These are phyloP conservation scores for Nidula microcarpa DNA, from an alignment of 768 basidiomycete species.

Conservation along the genomic window DNA sequence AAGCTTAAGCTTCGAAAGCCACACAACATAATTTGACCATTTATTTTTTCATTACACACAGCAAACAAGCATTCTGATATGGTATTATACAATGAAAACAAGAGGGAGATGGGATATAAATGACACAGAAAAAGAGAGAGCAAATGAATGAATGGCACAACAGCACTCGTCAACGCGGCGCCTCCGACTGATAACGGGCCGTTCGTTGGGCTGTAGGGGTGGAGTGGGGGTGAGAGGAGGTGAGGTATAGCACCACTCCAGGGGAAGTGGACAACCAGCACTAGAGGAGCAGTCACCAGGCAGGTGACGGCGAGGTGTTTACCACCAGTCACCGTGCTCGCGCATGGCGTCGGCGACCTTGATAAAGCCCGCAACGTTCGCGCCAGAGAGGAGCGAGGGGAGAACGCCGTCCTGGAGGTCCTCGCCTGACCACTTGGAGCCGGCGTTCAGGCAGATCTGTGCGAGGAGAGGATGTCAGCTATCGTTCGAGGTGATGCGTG, in stretches of 20 bases:
- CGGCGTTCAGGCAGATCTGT: conserved; percentile 55
- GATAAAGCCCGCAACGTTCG: conserved; percentile 73
- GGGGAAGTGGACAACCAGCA: not conserved
- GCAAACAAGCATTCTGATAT: too few species aligned
- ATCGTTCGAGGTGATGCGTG: not conserved
- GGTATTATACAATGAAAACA: too few species aligned
- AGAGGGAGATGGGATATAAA: not conserved
- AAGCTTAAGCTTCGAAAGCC: too few species aligned
- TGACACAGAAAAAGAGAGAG: not conserved
- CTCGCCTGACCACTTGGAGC: conserved; percentile 54
- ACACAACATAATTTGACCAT: too few species aligned
- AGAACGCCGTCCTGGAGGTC: conserved; percentile 31
- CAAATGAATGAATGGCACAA: too few species aligned
- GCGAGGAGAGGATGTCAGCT: conserved; percentile 2
- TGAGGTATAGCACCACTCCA: not conserved
- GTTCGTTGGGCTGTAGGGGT: not conserved
- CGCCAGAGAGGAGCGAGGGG: conserved; percentile 57
- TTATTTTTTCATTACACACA: too few species aligned
- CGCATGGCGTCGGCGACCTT: conserved; percentile 72
- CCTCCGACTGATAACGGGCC: not conserved
- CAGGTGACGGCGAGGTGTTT: conserved; percentile 16
- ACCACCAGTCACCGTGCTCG: conserved; percentile 79
- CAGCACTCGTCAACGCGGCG: too few species aligned
- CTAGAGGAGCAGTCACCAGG: not conserved
- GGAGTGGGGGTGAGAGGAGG: not conserved